phyloP scores from a whole-genome alignment of 805 yeast genomes.

The Schizosaccharomyces lindneri region DNA sequence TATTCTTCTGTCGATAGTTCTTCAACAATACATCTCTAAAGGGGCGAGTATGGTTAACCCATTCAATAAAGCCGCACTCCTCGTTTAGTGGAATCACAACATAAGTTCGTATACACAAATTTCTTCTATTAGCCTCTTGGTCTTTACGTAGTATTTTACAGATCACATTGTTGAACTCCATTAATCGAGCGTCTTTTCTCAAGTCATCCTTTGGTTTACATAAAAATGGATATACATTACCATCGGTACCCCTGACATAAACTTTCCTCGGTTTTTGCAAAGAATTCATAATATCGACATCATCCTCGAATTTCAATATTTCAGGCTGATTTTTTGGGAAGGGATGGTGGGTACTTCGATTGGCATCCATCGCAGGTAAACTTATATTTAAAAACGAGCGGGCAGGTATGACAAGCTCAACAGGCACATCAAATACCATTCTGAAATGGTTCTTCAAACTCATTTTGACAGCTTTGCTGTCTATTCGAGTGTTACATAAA shows the following conservation, averaged over 20 bases:
- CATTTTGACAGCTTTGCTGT: background rate
- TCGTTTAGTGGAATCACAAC: constrained; percentile 76
- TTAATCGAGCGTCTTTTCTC: constrained; percentile 78
- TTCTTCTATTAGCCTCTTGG: constrained; percentile 48
- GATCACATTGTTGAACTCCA: constrained; percentile 74
- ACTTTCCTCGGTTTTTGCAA: constrained; percentile 71
- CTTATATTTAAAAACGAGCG: constrained; percentile 1
- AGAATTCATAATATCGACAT: constrained; percentile 49
- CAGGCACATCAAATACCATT: background rate
- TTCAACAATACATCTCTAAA: constrained; percentile 33
- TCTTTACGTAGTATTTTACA: constrained; percentile 45
- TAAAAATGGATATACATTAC: constrained; percentile 43
- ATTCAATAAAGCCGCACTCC: constrained; percentile 71
- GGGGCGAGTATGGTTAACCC: constrained; percentile 57
- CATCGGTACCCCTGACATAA: constrained; percentile 54
- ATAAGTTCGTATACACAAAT: constrained; percentile 46
- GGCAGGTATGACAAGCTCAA: background rate
- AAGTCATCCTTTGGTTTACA: constrained; percentile 79
- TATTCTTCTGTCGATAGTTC: constrained; percentile 20
- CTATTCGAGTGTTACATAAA: constrained; percentile 5
- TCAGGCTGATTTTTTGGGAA: constrained; percentile 5
- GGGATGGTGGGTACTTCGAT: constrained; percentile 2
- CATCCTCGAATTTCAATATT: constrained; percentile 30
- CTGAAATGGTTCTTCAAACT: background rate
- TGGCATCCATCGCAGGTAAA: constrained; percentile 4